Evolutionary conservation across 805 yeast species (phyloP).

Genomic region (Pachysolen tannophilus): DNA sequence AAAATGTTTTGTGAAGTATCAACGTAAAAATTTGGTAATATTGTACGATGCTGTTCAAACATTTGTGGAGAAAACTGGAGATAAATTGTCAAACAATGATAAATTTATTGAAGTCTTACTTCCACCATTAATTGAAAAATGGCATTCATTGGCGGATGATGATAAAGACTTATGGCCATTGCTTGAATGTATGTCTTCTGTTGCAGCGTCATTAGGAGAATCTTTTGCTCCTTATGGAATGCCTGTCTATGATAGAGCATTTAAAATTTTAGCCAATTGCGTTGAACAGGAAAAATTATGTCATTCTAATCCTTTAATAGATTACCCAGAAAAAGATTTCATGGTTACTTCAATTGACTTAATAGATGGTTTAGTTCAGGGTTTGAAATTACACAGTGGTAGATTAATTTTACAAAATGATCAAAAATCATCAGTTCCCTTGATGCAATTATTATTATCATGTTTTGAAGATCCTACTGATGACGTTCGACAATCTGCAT

Average conservation of each 20-base stretch:
- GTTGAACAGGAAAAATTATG: conserved; percentile 59
- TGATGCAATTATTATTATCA: conserved; percentile 56
- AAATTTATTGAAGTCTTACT: conserved; percentile 53
- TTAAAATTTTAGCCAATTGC: conserved; percentile 58
- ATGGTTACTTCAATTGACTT: conserved; percentile 83
- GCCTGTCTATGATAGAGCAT: conserved; percentile 75
- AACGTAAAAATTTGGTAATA: conserved; percentile 71
- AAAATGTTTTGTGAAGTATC: conserved; percentile 68
- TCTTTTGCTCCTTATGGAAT: conserved; percentile 83
- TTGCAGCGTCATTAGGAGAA: conserved; percentile 82
- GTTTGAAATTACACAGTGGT: conserved; percentile 57
- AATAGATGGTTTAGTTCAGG: conserved; percentile 90
- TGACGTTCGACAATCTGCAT: conserved; percentile 92
- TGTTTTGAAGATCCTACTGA: conserved; percentile 69
- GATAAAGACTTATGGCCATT: conserved; percentile 89
- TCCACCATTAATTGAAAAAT: conserved; percentile 76
- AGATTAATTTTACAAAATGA: conserved; percentile 39
- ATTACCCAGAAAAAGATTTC: conserved; percentile 84
- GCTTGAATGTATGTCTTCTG: conserved; percentile 85
- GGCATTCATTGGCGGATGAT: conserved; percentile 69
- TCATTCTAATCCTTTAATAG: conserved; percentile 55
- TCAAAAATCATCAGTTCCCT: conserved; percentile 14
- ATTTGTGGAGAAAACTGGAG: conserved; percentile 69
- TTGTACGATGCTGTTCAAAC: conserved; percentile 90
- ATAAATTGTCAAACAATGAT: conserved; percentile 46